Conservation (phyloP, 345 rosid genomes). For the Dipteronia sinensis region DNA sequence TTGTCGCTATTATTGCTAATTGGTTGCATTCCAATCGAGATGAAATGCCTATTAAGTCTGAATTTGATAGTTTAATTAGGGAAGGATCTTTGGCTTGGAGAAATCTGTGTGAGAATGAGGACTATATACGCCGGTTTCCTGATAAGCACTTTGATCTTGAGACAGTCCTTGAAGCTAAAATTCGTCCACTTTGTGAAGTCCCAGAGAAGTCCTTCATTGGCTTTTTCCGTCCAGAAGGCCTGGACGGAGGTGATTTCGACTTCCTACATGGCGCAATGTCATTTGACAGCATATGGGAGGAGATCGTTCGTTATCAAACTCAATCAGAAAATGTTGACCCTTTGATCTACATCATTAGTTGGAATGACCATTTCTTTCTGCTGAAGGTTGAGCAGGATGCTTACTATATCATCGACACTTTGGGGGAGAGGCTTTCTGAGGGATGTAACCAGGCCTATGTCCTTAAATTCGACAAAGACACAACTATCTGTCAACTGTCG, state of each 20-base stretch:
- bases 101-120: conserved; percentile 59
- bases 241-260: conserved; percentile 54
- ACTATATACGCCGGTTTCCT: conserved; percentile 47
- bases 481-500: conserved; percentile 36
- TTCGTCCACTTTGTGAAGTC: conserved; percentile 42
- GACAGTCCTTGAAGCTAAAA: conserved; percentile 58
- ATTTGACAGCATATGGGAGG: conserved; percentile 70
- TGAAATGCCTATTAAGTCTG: conserved; percentile 61
- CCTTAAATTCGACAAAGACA: conserved; percentile 51
- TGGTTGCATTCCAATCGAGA: conserved; percentile 60
- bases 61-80: conserved; percentile 61
- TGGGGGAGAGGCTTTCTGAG: conserved; percentile 69
- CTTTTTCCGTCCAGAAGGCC: conserved; percentile 62
- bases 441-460: conserved; percentile 65
- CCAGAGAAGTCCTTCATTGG: conserved; percentile 61
- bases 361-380: conserved; percentile 77
- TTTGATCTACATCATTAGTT: conserved; percentile 57
- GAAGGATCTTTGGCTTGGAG: conserved; percentile 74
- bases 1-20: conserved; percentile 64
- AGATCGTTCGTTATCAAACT: conserved; percentile 34
- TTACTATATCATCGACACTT: conserved; percentile 64
- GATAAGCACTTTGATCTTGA: conserved; percentile 80
- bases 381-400: conserved; percentile 64
- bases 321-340: conserved; percentile 20
- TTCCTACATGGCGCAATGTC: conserved; percentile 70